Evolutionary conservation across 495 filamentous ascomycete species (phyloP), one percentile per base, ranked within the genome.

Genomic region (Lentithecium fluviatile): DNA sequence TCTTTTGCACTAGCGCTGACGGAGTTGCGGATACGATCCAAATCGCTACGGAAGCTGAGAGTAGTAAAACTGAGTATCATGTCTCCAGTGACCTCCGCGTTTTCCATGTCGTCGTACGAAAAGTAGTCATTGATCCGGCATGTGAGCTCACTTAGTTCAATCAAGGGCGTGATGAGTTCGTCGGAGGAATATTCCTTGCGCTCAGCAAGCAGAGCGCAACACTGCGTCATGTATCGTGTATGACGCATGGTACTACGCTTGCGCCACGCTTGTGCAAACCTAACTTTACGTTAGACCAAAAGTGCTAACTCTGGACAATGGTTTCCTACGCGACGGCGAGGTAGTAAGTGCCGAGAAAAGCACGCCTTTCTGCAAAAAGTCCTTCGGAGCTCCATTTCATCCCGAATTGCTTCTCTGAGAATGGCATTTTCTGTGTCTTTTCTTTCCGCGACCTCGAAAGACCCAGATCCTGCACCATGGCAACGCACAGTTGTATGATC

Each of bases 41-140:
- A 17, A 15, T 63, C 60, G 15, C 47, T 46, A 1, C 38, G 37
- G 24, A 57, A 63, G 46, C 32, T 63, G 2, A 12, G n/a, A 12
- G 37, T 46, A 15, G 53, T 25, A 37, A 52, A 34, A 11, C 56
- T 46, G 7, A 63, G 46, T n/a, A 57, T 45, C 37, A 43, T 34
- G 7, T 63, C 45, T 20, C 60, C 60, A 10, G 21, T 42, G 13
- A 57, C 38, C 3, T 63, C 60, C 36, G 60, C 52, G 15, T 57
- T 36, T 1, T 56, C 52, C 19, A 63, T 50, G 34, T 63, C 60
- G 19, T 63, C 47, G 23, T 57, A 63, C 2, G 60, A 63, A 21
- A 56, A 63, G 47, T 57, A 52, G 15, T 63, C 60, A n/a, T 52
- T 57, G 17, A 57, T 17, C 21, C 53, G 60, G 19, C 46, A 57